phyloP scores from a whole-genome alignment of 2,329 filamentous ascomycete species.

The Penicillium brevicompactum region DNA sequence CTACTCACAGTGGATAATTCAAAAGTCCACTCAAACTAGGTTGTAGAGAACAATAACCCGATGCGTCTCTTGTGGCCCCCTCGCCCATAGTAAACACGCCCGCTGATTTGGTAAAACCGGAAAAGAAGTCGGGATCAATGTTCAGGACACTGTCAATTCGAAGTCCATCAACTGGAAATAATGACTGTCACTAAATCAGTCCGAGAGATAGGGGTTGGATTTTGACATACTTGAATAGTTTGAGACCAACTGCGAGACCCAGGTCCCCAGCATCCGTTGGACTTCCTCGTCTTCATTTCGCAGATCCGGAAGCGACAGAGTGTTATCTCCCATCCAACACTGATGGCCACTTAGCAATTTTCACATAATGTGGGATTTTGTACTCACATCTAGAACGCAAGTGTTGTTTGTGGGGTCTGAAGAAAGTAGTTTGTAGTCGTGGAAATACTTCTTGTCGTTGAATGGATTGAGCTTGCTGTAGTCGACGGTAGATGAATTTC shows the following conservation, averaged over 20 bases:
- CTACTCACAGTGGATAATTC: constrained; percentile 44
- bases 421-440: constrained; percentile 19
- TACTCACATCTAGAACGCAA: constrained; percentile 13
- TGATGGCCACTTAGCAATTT: constrained; percentile 4
- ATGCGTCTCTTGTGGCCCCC: constrained; percentile 41
- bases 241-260: constrained; percentile 44
- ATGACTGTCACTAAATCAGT: neutral
- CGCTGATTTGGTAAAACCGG: constrained; percentile 38
- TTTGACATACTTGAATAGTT: constrained; percentile 40
- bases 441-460: constrained; percentile 29
- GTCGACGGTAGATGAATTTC: constrained; percentile 21
- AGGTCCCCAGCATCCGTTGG: constrained; percentile 43
- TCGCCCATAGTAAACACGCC: constrained; percentile 52
- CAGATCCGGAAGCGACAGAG: constrained; percentile 50
- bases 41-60: constrained; percentile 47
- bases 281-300: constrained; percentile 48
- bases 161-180: constrained; percentile 47
- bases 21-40: constrained; percentile 46
- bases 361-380: neutral
- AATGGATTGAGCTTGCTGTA: constrained; percentile 32
- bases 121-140: constrained; percentile 47
- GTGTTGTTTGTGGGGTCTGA: constrained; percentile 5
- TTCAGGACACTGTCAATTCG: constrained; percentile 54
- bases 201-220: neutral
- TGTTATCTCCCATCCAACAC: constrained; percentile 55